Evolutionary conservation across 257 asterid genomes (phyloP), one percentile per base, ranked within the genome.

Genomic region (Solanum paucissectum): DNA sequence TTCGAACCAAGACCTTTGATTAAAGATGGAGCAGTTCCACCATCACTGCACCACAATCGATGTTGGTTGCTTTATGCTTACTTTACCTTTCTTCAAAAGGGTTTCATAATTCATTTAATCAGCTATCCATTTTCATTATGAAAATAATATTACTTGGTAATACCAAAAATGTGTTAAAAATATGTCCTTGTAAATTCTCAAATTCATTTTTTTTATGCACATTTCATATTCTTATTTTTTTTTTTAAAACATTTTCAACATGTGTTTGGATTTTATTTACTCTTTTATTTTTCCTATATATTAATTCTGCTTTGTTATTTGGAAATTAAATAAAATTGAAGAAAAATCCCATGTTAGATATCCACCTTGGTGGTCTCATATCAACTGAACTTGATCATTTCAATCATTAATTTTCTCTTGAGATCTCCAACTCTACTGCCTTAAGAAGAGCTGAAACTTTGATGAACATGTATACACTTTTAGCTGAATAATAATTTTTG

Each of bases 351-450:
- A 84, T 83, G 90, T 88, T 86, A 85, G 82, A 55, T 49, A 84
- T 91, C 90, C 94, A 89, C 90, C 90, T 89, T 68, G 92, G 90
- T 84, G 92, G 83, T 62, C 91, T 88, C 90, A 40, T 16, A 32
- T 85, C 94, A 89, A 91, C 92, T 92, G 92, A 90, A 89, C 88
- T 82, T 91, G 91, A 89, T 91, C 69, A 88, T 88, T 79, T 13
- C 60, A 49, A 64, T 86, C 69, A 44, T 55, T 42, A 68, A 62
- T 55, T 36, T 33, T 60, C 73, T 64, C 62, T 92, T 86, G 94
- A 93, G 94, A 95, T 94, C 96, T 88, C 86, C 92, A 75, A 84
- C 76, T 72, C 44, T 18, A 33, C 84, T 76, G 49, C 87, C 34
- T 44, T 75, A 82, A 83, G 77, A 83, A 42, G 49, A 36, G 76